Base-by-base conservation (phyloP, 768 basidiomycete genomes). In the Suillus clintonianus region DNA sequence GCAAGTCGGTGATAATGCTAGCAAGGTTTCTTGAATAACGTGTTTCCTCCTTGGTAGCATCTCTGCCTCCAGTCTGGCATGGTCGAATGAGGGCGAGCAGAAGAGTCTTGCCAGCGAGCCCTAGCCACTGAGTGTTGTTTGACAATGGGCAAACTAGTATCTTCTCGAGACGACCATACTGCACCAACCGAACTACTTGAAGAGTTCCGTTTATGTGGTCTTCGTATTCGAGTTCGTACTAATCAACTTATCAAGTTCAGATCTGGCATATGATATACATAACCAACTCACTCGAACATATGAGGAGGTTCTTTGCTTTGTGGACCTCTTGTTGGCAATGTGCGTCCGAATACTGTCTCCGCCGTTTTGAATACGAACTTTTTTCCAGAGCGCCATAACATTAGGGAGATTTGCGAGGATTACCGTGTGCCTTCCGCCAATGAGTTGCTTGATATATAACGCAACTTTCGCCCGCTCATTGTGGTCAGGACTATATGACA, bases 341-440 rank as follows among this genome's bases (percentile, higher is more conserved):
- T 34, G 30, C 1, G 42, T 59, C 14, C 68, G 42, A 41, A 78
- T 73, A 5, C 53, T 37, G 47, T 77, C 76, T 3, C 76, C 72
- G 9, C 72, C 67, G 39, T 67, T 61, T 9, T 60, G 39, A 24
- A 77, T 70, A 8, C 69, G 0, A 78, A 56, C 45, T 72, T 75
- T 10, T 70, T 73, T 68, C 71, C 74, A 4, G 62, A 59, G 51
- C 64, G 60, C 64, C 58, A 59, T 59, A 17, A 59, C 39, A 22
- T n/a, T 42, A 11, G 58, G 58, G 11, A 59, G 43, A 30, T 45
- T 8, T 41, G n/a, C 39, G 24, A 43, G 19, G 11, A 59, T 39
- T 10, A 22, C 14, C 5, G 37, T 32, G 5, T 5, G n/a, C 17
- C 43, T n/a, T 41, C 58, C 58, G 7, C 58, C 58, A 27, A 59